Conservation (phyloP, 2,329 filamentous ascomycete genomes). For the Colletotrichum cereale region DNA sequence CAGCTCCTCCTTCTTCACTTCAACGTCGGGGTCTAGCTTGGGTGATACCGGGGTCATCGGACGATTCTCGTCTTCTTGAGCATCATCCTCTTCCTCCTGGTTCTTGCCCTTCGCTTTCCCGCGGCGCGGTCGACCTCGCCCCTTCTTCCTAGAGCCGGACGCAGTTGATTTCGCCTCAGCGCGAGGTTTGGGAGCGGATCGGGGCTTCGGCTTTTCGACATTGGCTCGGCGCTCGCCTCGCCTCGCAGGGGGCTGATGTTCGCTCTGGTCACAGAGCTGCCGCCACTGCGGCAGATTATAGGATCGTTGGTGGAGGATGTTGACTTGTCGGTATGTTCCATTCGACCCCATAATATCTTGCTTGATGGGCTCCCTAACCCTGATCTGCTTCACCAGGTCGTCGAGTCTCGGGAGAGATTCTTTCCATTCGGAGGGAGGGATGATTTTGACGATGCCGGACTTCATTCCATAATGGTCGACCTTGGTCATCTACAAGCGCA, state of each 20-base stretch:
- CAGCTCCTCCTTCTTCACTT: slow-evolving; percentile 48
- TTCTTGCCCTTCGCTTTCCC: slow-evolving; percentile 53
- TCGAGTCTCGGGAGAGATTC: slow-evolving; percentile 82
- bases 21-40: slow-evolving; percentile 52
- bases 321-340: slow-evolving; percentile 96
- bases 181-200: slow-evolving; percentile 51
- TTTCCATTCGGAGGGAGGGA: slow-evolving; percentile 94
- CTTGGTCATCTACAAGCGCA: slow-evolving; percentile 72
- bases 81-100: slow-evolving; percentile 54
- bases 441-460: slow-evolving; percentile 95
- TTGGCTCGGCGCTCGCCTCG: slow-evolving; percentile 83
- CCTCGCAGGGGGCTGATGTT: slow-evolving; percentile 93
- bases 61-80: slow-evolving; percentile 41
- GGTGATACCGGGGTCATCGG: slow-evolving; percentile 39
- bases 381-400: slow-evolving; percentile 89
- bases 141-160: slow-evolving; percentile 54
- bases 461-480: slow-evolving; percentile 97
- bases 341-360: slow-evolving; percentile 98
- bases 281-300: slow-evolving; percentile 99
- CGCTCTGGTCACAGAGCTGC: slow-evolving; percentile 90
- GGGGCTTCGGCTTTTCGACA: slow-evolving; percentile 63
- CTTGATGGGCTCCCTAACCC: slow-evolving; percentile 96
- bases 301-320: slow-evolving; percentile 93
- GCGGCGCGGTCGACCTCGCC: slow-evolving; percentile 55
- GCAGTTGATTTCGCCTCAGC: slow-evolving; percentile 42